Evolutionary conservation across 495 filamentous ascomycete genomes (phyloP).

Genomic region (Saxophila tyrrhenica): DNA sequence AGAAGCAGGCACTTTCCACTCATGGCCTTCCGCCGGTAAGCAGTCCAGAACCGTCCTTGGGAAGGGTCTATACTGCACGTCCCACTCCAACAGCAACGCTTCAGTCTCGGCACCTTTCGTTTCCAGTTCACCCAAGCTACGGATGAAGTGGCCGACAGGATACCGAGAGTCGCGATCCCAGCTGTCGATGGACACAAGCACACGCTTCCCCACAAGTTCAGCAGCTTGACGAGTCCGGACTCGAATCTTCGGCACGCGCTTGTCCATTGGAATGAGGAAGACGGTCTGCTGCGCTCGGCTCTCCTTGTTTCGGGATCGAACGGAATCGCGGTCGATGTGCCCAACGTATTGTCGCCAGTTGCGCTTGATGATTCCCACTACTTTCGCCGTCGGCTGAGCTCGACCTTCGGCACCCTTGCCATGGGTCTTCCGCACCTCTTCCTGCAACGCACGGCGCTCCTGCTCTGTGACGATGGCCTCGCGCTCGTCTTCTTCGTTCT

Average conservation of each 20-base stretch:
- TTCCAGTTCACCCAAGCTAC: slow-evolving; percentile 85
- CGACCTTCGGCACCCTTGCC: slow-evolving; percentile 64
- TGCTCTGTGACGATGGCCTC: slow-evolving; percentile 70
- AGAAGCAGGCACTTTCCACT: slow-evolving; percentile 77
- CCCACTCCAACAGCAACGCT: slow-evolving; percentile 84
- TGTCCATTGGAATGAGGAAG: slow-evolving; percentile 95
- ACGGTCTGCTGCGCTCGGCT: slow-evolving; percentile 80
- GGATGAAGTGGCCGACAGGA: slow-evolving; percentile 85
- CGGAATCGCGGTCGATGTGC: slow-evolving; percentile 79
- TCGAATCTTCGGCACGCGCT: slow-evolving; percentile 88
- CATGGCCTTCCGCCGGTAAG: slow-evolving; percentile 79
- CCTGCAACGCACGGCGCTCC: slow-evolving; percentile 73
- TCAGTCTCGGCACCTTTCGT: slow-evolving; percentile 95
- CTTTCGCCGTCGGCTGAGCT: slow-evolving; percentile 80
- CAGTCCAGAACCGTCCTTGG: slow-evolving; percentile 91
- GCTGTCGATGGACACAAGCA: slow-evolving; percentile 89
- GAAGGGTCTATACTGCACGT: slow-evolving; percentile 96
- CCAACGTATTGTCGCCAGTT: slow-evolving; percentile 98
- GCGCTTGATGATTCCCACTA: slow-evolving; percentile 84
- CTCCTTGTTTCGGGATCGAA: slow-evolving; percentile 54
- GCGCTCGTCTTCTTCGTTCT: slow-evolving; percentile 52
- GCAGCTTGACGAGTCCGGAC: slow-evolving; percentile 80
- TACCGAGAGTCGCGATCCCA: slow-evolving; percentile 92
- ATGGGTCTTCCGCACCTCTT: slow-evolving; percentile 80
- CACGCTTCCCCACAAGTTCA: slow-evolving; percentile 77